These are phyloP conservation scores for Tremella fuciformis DNA, from an alignment of 768 basidiomycete genomes.

Conservation along the genomic window DNA sequence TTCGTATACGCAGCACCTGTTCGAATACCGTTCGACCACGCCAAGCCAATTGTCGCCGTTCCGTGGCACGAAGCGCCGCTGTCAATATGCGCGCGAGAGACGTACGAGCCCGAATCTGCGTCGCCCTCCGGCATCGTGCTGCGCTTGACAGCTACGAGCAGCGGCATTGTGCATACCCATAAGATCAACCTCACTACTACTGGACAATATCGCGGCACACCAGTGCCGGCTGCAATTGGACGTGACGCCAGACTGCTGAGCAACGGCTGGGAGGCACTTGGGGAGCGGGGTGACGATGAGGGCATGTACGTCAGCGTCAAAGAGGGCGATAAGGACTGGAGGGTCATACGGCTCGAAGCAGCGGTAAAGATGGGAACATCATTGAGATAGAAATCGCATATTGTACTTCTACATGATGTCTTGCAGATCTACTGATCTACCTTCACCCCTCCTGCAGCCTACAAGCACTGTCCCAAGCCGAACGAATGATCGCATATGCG, in stretches of 20 bases:
- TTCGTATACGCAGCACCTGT: constrained; percentile 20
- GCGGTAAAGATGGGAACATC: constrained; percentile 1
- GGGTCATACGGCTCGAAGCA: constrained; percentile 14
- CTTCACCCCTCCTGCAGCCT: no score
- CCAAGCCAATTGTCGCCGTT: constrained; percentile 6
- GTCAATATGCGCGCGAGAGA: constrained; percentile 4
- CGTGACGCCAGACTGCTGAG: constrained; percentile 1
- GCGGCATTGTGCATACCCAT: neutral
- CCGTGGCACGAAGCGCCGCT: constrained; percentile 18
- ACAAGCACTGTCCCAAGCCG: no score
- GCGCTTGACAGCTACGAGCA: neutral
- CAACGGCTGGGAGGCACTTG: neutral
- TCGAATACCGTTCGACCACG: constrained; percentile 14
- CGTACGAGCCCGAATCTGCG: neutral
- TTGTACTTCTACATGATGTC: no score
- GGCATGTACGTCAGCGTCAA: constrained; percentile 15
- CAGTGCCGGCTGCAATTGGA: neutral
- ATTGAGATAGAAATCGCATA: neutral
- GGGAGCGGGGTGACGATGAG: neutral
- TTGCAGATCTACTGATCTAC: no score
- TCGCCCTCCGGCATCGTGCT: neutral
- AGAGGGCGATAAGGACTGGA: constrained; percentile 16
- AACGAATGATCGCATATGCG: no score
- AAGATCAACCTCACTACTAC: neutral
- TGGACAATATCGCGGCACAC: neutral